Evolutionary conservation across 768 basidiomycete genomes (phyloP), one percentile per base, ranked within the genome.

Genomic region (Suillus spraguei): DNA sequence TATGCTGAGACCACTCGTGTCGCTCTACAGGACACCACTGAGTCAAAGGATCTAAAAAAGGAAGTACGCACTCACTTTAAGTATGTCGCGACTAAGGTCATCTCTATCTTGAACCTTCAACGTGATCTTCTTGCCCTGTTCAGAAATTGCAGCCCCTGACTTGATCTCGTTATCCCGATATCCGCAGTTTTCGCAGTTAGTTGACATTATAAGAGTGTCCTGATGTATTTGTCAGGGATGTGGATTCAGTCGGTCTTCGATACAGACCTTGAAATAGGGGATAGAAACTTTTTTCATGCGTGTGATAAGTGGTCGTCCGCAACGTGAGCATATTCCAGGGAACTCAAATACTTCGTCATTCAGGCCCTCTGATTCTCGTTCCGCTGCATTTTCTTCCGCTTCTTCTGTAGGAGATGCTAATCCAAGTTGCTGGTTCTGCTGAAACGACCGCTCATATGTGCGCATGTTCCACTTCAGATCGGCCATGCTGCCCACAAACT

Each of bases 151-250:
- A 3, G 88, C 79, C 24, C 97, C 94, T 4, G 94, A 93, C 75
- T 99, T 99, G 71, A 99, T 91, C 78, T 99, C 97, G 70, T 96
- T 99, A 77, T 99, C 97, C 63, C 94, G 84, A 76, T 99, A 99
- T 1, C 97, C 97, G 76, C 97, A 99, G 59, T 79, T 77, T 64
- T 95, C 93, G 74, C 97, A 99, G 74, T 97, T 98, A 5, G 96
- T 96, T n/a, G 97, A 96, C 95, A 97, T 97, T 77, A 99, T 96
- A 60, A 99, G 78, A 62, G 95, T 90, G 69, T 99, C 95, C 96
- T n/a, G n/a, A n/a, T n/a, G n/a, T n/a, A n/a, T n/a, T n/a, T 97
- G 59, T 3, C 42, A 41, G 66, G n/a, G n/a, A n/a, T 13, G 36
- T 11, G 35, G 24, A 44, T 9, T 42, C 3, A 41, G 38, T 46